A percentile compares a stretch with the other conserved stretches of the same genome.
Evolutionary conservation across 176 grass and related monocot species (phyloP).

Genomic region (Hordeum marinum): DNA sequence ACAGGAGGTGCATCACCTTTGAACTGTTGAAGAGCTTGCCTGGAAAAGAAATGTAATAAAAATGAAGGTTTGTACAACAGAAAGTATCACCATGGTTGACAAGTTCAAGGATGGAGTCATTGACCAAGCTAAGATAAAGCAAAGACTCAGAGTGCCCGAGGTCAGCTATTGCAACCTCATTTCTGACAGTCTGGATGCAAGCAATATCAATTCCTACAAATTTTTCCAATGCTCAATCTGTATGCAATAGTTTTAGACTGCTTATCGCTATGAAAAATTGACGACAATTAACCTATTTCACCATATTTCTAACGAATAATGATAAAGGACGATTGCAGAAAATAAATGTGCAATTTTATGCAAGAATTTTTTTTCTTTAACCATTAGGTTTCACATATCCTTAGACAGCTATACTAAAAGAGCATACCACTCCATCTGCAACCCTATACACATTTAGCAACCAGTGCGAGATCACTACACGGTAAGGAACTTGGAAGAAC

Average conservation of each 20-base stretch:
- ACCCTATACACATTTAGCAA: not conserved
- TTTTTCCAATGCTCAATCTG: not conserved
- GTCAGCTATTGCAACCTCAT: not conserved
- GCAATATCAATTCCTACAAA: not conserved
- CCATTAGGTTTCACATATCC: not conserved
- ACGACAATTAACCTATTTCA: conserved; percentile 8
- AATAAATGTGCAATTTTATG: not conserved
- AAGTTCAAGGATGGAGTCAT: conserved; percentile 10
- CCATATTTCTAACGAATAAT: not conserved
- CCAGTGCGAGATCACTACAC: not conserved
- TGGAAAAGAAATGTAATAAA: conserved; percentile 36
- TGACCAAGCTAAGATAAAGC: conserved; percentile 1
- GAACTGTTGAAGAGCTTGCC: conserved; percentile 94
- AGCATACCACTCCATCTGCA: conserved; percentile 4
- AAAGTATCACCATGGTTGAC: not conserved
- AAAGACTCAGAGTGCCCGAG: not conserved
- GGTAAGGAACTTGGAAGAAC: conserved; percentile 8
- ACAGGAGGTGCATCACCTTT: conserved; percentile 72
- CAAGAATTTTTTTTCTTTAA: not conserved
- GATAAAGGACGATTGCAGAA: not conserved
- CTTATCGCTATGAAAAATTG: not conserved
- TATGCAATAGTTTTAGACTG: conserved; percentile 2
- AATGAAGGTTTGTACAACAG: conserved; percentile 11
- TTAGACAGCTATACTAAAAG: not conserved
- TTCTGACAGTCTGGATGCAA: conserved; percentile 2